Base-by-base conservation (phyloP, 306 rosid genomes). In the Ammopiptanthus mongolicus region DNA sequence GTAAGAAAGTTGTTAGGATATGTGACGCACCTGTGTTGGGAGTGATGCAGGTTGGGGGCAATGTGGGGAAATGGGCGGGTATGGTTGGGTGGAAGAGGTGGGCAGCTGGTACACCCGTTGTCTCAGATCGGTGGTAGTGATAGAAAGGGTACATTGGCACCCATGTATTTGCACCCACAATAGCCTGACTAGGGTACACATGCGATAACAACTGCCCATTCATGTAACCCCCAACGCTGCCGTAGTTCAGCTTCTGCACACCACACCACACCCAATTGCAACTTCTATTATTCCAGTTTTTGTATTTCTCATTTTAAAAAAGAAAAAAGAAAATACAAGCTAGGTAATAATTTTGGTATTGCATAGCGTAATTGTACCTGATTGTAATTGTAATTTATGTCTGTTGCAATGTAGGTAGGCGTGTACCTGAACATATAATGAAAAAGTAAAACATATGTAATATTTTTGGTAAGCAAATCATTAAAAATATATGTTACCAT, bases 101-200 rank as follows among this genome's bases (percentile, higher is more conserved):
- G 64, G 85, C 91, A 3, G 93, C 84, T 9, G 97, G 88, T 18
- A 82, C 75, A 28, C 93, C 96, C 93, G 88, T 77, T 4, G 93
- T 84, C 39, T 87, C 90, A 10, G 91, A 75, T 84, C 82, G 91
- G 70, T 88, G 89, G 80, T 73, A 86, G 44, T 85, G 91, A 78
- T 88, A 88, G 3, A 81, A 36, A 6, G 91, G 90, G 81, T 89
- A 86, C 88, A 86, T 81, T 2, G 96, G 87, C 93, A 91, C 89
- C 95, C 85, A n/a, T 55, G 89, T 61, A 83, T 85, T 90, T 4
- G 80, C 88, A 19, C 90, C 87, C 34, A 87, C 84, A 60, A 84
- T 79, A 33, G 66, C 77, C 74, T 91, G 92, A 18, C 91, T 84
- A 7, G 89, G 91, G 51, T 86, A 85, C 81, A 88, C 71, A 13